Percentiles rank a stretch among this genome's conserved stretches.
These are phyloP conservation scores for Umbilicaria muhlenbergii DNA, from an alignment of 495 filamentous ascomycete species.

Conservation along the genomic window DNA sequence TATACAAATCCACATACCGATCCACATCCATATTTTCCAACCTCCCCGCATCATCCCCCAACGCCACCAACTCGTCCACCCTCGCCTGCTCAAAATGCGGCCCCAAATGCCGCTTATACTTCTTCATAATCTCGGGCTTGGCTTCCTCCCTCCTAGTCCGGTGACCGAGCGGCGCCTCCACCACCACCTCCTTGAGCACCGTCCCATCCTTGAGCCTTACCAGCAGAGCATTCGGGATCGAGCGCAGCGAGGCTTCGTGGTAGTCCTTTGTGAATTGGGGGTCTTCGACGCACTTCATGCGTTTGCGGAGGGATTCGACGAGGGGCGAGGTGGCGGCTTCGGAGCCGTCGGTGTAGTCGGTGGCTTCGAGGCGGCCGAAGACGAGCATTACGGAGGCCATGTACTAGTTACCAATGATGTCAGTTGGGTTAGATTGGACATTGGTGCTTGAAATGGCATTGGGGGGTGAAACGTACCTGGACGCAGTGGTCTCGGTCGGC, in stretches of 20 bases:
- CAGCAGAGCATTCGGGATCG: conserved; percentile 89
- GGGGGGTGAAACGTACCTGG: conserved; percentile 33
- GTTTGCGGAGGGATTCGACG: conserved; percentile 75
- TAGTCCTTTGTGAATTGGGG: conserved; percentile 87
- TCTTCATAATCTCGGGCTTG: conserved; percentile 86
- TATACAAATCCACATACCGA: conserved; percentile 87
- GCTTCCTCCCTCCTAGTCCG: conserved; percentile 84
- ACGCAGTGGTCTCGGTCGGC: conserved; percentile 98
- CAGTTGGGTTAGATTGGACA: neutral
- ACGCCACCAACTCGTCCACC: conserved; percentile 61
- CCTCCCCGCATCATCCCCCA: conserved; percentile 55
- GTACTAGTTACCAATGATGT: conserved; percentile 34
- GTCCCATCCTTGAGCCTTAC: conserved; percentile 91
- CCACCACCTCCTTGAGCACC: conserved; percentile 76
- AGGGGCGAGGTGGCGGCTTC: conserved; percentile 83
- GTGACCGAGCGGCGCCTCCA: conserved; percentile 92
- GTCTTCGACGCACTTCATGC: conserved; percentile 92
- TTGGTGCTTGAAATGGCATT: too few species aligned
- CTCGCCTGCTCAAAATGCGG: conserved; percentile 63
- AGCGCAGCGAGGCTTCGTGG: conserved; percentile 81
- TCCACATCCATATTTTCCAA: conserved; percentile 76
- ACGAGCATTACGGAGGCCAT: conserved; percentile 94
- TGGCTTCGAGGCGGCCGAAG: conserved; percentile 79
- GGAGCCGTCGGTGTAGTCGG: conserved; percentile 79
- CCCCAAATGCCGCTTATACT: conserved; percentile 83